Conservation (phyloP, 352 stramenopile species). For the Phytophthora capsici region DNA sequence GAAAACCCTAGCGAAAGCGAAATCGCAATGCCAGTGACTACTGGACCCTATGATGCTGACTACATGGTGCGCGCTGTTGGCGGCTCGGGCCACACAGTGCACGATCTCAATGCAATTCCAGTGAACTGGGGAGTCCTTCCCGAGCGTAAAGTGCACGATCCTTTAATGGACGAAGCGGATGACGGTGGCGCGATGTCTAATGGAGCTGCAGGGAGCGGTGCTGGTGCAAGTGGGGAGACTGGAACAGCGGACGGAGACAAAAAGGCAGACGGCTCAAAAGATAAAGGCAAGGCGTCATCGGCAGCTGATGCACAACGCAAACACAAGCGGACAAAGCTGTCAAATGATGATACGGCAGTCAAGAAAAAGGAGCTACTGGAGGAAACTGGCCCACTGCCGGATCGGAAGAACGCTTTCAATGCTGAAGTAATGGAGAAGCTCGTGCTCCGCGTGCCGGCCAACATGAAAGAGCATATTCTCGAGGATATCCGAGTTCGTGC, state of each 20-base stretch:
- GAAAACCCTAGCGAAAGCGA: constrained; percentile 76
- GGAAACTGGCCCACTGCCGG: constrained; percentile 63
- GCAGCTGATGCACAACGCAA: constrained; percentile 60
- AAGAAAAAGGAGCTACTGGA: constrained; percentile 68
- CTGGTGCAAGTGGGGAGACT: constrained; percentile 21
- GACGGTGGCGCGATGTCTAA: constrained; percentile 32
- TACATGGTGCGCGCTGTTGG: constrained; percentile 70
- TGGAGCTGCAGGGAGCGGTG: constrained; percentile 22
- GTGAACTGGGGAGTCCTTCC: constrained; percentile 79
- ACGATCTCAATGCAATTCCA: constrained; percentile 71
- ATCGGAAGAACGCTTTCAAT: constrained; percentile 76
- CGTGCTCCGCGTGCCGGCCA: constrained; percentile 66
- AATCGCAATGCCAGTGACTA: constrained; percentile 63
- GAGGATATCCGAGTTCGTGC: constrained; percentile 70
- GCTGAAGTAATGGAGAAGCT: constrained; percentile 82
- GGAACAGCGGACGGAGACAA: constrained; percentile 49
- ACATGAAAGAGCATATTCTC: constrained; percentile 72
- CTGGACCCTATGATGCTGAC: constrained; percentile 71
- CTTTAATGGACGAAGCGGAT: constrained; percentile 35
- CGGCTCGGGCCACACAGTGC: constrained; percentile 51
- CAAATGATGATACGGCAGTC: constrained; percentile 29
- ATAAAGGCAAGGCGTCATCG: constrained; percentile 43
- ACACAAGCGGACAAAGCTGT: constrained; percentile 61
- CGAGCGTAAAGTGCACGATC: constrained; percentile 54
- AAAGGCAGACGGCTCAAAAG: constrained; percentile 52